A percentile compares a stretch with the other conserved stretches of the same genome.
Evolutionary conservation across 345 rosid species (phyloP).

Genomic region (Eucalyptus grandis): DNA sequence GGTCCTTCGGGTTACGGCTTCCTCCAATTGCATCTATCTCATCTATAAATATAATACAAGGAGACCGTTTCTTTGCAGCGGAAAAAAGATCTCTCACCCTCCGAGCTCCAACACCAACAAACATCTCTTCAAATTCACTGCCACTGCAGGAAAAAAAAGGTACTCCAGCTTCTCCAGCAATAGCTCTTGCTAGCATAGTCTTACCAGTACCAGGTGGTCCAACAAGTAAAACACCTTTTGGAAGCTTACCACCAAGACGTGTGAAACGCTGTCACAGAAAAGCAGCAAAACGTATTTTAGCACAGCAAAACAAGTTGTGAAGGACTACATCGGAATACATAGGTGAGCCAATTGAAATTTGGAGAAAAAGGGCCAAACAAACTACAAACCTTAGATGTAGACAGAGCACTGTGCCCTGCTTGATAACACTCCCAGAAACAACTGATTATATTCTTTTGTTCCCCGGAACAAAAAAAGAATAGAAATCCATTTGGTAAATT

Average conservation of each 20-base stretch:
- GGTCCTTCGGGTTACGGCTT: conserved; percentile 87
- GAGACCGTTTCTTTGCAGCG: conserved; percentile 98
- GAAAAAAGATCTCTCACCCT: conserved; percentile 95
- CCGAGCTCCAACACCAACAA: conserved; percentile 98
- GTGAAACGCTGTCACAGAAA: conserved; percentile 73
- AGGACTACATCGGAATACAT: not conserved
- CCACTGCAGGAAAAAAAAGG: conserved; percentile 99
- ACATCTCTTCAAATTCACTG: conserved; percentile 99
- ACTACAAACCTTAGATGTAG: not conserved
- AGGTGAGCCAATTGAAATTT: not conserved
- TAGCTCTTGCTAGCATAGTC: conserved; percentile 97
- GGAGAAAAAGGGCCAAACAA: not conserved
- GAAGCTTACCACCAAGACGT: conserved; percentile 95
- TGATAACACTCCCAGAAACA: too few species aligned
- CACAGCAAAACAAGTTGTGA: not conserved
- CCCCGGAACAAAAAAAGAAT: too few species aligned
- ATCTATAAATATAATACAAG: conserved; percentile 95
- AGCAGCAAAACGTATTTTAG: not conserved
- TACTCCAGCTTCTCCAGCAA: conserved; percentile 98
- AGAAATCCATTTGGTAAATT: too few species aligned
- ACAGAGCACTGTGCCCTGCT: not conserved
- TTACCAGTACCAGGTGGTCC: conserved; percentile 99
- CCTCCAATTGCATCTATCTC: conserved; percentile 99
- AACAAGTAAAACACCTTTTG: conserved; percentile 92
- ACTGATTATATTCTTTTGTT: too few species aligned